Evolutionary conservation across 2,329 filamentous ascomycete genomes (phyloP), one percentile per base, ranked within the genome.

Genomic region (Didymellaceae sp.): DNA sequence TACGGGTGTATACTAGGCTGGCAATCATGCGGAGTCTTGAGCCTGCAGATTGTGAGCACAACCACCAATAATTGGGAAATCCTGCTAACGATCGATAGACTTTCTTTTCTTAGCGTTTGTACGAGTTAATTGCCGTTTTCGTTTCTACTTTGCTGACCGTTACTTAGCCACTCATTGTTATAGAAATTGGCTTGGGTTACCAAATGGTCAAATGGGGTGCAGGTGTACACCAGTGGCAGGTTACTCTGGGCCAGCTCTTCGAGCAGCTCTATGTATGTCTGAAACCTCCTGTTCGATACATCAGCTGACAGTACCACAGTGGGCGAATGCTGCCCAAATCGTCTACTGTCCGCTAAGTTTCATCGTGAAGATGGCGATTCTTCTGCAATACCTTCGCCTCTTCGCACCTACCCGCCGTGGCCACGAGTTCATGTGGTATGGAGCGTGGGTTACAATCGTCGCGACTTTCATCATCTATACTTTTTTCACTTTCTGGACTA

Each of bases 181-280:
- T 43, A 14, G 59, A 64, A 38, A 45, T 65, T 11, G 57, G 39
- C 5, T 48, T 66, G 38, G 65, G 63, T 17, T 63, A 62, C 17
- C 48, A 56, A 16, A 65, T 64, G 59, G 59, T 65, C 2, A 60
- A 61, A 28, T 66, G 57, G 57, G 65, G 65, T n/a, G 58, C 62
- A 20, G 65, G 65, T 8, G 63, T 66, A 4, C 65, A 68, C 52
- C 63, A 66, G 42, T 68, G 65, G 65, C 62, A 68, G 49, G 35
- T 68, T 8, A 62, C 62, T 10, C 34, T 62, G 20, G 55, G 49
- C 8, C 56, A 66, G 30, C 46, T 67, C 7, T 65, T 65, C 47
- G 49, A 62, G 7, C 63, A 65, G 34, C 54, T 66, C 13, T 66
- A 62, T 28, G 65, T 67, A 55, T 46, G 53, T 39, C 6, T 2